Base-by-base conservation (phyloP, 2,329 filamentous ascomycete genomes). In the Colletotrichum sansevieriae region DNA sequence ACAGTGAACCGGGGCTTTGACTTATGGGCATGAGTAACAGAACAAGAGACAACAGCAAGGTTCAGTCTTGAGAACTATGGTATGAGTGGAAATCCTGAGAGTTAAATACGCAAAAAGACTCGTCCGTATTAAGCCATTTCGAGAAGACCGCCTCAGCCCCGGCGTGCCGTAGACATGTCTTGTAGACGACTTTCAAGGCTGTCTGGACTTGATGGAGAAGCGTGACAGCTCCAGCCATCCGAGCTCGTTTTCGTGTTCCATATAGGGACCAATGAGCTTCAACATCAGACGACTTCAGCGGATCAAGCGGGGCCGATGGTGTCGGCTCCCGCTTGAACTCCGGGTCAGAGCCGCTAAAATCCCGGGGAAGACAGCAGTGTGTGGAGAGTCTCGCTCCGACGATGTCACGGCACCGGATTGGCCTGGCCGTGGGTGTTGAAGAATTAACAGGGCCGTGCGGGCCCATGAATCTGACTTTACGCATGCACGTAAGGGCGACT, bases 321-420 rank as follows among this genome's bases (percentile, higher is more conserved):
- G 55, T 66, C 35, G 43, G 56, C 20, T 46, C n/a, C 58, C 66
- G 66, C 66, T 69, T 43, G 62, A 69, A 69, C 66, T 69, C 62
- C 62, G 66, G 66, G 22, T 49, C 56, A 55, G 65, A 35, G 35
- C 62, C 66, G 66, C 49, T 47, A 4, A 18, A 18, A 18, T 18
- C 18, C 22, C 22, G 22, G 22, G 22, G 22, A 22, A 22, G 22
- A 2, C 22, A 22, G 22, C 22, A 25, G 29, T 29, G 6, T 20
- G 20, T 37, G 9, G 35, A 18, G 7, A 18, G 35, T 12, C 13
- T 37, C 49, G 49, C 49, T 33, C 49, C 49, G 49, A 25, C 25
- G 49, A n/a, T 52, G 6, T 29, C 25, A 47, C 29, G 7, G 29
- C 29, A 9, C 29, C 7, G 29, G 29, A 7, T 8, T 29, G 29